Evolutionary conservation across 768 basidiomycete genomes (phyloP), one percentile per base, ranked within the genome.

Genomic region (Punctularia strigosozonata): DNA sequence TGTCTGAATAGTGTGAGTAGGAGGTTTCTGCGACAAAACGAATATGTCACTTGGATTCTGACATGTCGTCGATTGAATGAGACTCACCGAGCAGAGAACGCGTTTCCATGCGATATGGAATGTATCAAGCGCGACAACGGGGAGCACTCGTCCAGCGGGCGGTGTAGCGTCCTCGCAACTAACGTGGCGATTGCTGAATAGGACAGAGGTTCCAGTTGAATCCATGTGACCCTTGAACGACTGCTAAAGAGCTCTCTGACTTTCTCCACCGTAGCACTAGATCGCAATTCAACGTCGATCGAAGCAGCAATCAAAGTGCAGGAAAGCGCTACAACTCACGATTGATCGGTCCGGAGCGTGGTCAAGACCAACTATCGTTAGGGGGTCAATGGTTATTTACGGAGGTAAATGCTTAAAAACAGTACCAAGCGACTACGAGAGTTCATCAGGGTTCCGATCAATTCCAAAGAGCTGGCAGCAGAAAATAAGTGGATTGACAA

Each of bases 21-120:
- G 37, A 83, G 65, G 47, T 70, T 82, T n/a, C n/a, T n/a, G n/a
- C n/a, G n/a, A n/a, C n/a, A n/a, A n/a, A n/a, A n/a, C n/a, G n/a
- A n/a, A n/a, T n/a, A n/a, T n/a, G n/a, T n/a, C n/a, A n/a, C n/a
- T n/a, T n/a, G n/a, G n/a, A n/a, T n/a, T n/a, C n/a, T n/a, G n/a
- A n/a, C n/a, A n/a, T n/a, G n/a, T n/a, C n/a, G n/a, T n/a, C n/a
- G n/a, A n/a, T n/a, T n/a, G n/a, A n/a, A n/a, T n/a, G n/a, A n/a
- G n/a, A n/a, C n/a, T n/a, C n/a, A n/a, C 39, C 80, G 60, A 3
- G 76, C 75, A 5, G 75, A 73, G 48, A 85, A 83, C 0, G 79
- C 73, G 52, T 83, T 85, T 5, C 82, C 82, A 14, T 68, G 68
- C 1, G 80, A 80, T 8, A 69, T 60, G 1, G 63, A 60, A 46